Base-by-base conservation (phyloP, 208 protist genomes). In the Borovskyia barvae region DNA sequence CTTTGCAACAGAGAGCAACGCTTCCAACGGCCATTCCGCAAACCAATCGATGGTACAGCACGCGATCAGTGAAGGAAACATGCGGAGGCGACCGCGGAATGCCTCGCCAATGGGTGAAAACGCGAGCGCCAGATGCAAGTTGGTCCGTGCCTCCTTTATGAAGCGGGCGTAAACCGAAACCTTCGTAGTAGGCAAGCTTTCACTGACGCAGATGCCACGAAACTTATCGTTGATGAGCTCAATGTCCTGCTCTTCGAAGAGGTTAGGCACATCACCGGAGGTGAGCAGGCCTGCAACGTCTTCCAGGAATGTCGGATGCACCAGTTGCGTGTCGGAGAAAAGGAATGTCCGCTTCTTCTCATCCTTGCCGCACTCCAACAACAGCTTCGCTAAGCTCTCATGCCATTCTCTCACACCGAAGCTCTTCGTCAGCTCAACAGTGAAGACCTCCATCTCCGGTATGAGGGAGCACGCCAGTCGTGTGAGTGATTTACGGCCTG, bases 41-140 rank as follows among this genome's bases (percentile, higher is more conserved):
- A 99, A 99, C 97, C 97, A 99, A 73, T 99, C 97, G 60, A 99
- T 99, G 22, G 97, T 98, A 72, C 96, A 98, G 75, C 95, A 99
- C 45, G 97, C 97, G 55, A 98, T 94, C 8, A 99, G 84, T 1
- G 97, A 92, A 0, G 97, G 97, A 67, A 99, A 99, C 90, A 98
- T 98, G 51, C 97, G 90, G 62, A 99, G 81, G 52, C 97, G 83
- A 6, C 75, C 94, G 49, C 97, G 80, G 70, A 99, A 99, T 5
- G 68, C 80, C 61, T 98, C 94, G 51, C 95, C 94, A 48, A 98
- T 93, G 9, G 98, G 97, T 17, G 94, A 98, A 76, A 99, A 98
- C 55, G 90, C 94, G 11, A 99, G 66, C 14, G 97, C 90, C 39
- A 99, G 76, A 74, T 99, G 98, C 48, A 99, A 66, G 75, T 99